phyloP scores from a whole-genome alignment of 768 basidiomycete genomes.

The Lyophyllum atratum region DNA sequence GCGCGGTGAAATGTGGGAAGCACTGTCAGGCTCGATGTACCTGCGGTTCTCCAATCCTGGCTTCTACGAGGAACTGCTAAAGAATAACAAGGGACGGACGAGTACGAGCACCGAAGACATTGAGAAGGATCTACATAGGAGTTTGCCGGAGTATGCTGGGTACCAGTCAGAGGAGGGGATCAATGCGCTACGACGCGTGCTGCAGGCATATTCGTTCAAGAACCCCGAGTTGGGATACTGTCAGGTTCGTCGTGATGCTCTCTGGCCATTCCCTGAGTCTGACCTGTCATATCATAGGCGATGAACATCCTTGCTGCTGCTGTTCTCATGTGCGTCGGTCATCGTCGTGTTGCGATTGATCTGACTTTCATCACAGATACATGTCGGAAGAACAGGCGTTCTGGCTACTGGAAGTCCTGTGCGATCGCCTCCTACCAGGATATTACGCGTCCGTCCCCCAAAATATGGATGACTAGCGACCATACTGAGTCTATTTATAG shows the following conservation, averaged over 20 bases:
- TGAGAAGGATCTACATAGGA: conserved; percentile 96
- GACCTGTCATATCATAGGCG: conserved; percentile 49
- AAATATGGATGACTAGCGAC: background rate
- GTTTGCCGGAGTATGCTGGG: conserved; percentile 94
- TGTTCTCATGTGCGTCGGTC: conserved; percentile 73
- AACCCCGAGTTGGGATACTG: conserved; percentile 96
- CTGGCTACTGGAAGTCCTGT: conserved; percentile 94
- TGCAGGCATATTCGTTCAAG: conserved; percentile 94
- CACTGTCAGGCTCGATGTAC: conserved; percentile 90
- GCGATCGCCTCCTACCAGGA: conserved; percentile 93
- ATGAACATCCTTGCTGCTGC: conserved; percentile 98
- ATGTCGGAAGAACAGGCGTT: conserved; percentile 99
- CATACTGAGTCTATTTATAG: conserved; percentile 38
- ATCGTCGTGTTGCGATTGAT: background rate
- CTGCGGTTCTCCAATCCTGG: conserved; percentile 88
- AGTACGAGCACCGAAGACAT: conserved; percentile 96
- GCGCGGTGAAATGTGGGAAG: conserved; percentile 98
- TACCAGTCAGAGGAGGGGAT: conserved; percentile 94
- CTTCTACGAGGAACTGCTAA: conserved; percentile 72
- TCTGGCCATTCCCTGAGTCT: background rate
- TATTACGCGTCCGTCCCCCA: conserved; percentile 80
- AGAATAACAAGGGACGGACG: conserved; percentile 74
- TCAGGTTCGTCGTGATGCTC: conserved; percentile 54
- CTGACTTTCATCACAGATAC: conserved; percentile 57
- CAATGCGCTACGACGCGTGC: conserved; percentile 76